These are phyloP conservation scores for Trebouxia gelatinosa DNA, from an alignment of 163 green algal genomes.

Conservation along the genomic window DNA sequence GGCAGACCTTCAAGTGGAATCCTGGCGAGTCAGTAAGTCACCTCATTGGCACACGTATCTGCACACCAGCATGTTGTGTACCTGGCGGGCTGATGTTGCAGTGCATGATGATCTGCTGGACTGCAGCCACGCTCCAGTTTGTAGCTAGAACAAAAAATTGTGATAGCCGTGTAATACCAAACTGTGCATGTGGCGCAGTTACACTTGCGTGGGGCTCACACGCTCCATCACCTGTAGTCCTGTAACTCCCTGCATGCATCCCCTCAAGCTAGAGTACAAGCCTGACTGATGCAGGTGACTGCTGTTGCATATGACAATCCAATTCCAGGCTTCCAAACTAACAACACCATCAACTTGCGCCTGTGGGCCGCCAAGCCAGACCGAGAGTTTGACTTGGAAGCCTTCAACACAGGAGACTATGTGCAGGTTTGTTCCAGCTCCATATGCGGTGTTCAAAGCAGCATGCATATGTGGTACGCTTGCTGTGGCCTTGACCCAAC, in stretches of 20 bases:
- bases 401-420: slow-evolving; percentile 97
- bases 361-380: slow-evolving; percentile 96
- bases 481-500: no score
- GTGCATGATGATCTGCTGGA: no score
- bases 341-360: slow-evolving; percentile 99
- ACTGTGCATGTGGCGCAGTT: background rate
- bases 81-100: background rate
- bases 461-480: no score
- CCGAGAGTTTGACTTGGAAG: slow-evolving; percentile 96
- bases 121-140: no score
- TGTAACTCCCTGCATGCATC: background rate
- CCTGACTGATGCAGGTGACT: slow-evolving; percentile 68
- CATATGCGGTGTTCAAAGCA: no score
- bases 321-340: slow-evolving; percentile 95
- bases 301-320: slow-evolving; percentile 98
- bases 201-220: background rate
- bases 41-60: background rate
- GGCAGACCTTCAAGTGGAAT: slow-evolving; percentile 91
- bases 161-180: no score
- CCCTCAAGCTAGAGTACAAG: background rate
- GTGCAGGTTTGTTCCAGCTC: slow-evolving; percentile 71
- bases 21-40: slow-evolving; percentile 78
- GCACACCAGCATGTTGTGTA: background rate
- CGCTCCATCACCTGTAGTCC: background rate
- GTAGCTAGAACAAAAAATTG: no score